Conservation (phyloP, 192 early-diverging fungal species). For the Coemansia pectinata region DNA sequence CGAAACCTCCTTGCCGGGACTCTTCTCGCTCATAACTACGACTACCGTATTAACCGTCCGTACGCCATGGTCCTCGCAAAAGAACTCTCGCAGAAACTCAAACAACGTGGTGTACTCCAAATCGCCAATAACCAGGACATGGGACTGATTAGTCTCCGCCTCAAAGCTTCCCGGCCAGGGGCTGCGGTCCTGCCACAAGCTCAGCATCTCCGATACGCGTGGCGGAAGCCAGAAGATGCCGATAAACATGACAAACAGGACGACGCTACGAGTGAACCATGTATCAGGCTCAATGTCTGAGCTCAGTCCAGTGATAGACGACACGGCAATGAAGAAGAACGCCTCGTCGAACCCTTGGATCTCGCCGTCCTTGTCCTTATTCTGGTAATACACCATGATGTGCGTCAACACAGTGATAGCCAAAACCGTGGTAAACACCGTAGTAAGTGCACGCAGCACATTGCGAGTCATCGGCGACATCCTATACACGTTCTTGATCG, state of each 20-base stretch:
- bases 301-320: slow-evolving; percentile 64
- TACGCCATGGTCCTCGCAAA: slow-evolving; percentile 75
- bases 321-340: slow-evolving; percentile 61
- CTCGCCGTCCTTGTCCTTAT: slow-evolving; percentile 45
- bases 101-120: slow-evolving; percentile 61
- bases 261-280: slow-evolving; percentile 58
- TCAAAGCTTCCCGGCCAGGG: slow-evolving; percentile 61
- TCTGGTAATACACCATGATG: slow-evolving; percentile 62
- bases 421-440: slow-evolving; percentile 69
- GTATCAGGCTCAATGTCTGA: slow-evolving; percentile 66
- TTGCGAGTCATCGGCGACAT: slow-evolving; percentile 65
- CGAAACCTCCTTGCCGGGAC: slow-evolving; percentile 58
- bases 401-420: slow-evolving; percentile 74
- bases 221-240: slow-evolving; percentile 72
- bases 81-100: slow-evolving; percentile 78
- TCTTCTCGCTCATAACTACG: slow-evolving; percentile 65
- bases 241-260: slow-evolving; percentile 70
- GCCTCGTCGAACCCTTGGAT: slow-evolving; percentile 61
- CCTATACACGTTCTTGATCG: slow-evolving; percentile 65
- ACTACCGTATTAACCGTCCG: slow-evolving; percentile 66
- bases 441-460: slow-evolving; percentile 57
- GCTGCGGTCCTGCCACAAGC: slow-evolving; percentile 60
- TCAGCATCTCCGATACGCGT: slow-evolving; percentile 63
- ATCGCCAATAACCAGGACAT: slow-evolving; percentile 69
- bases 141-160: slow-evolving; percentile 52